These are phyloP conservation scores for Sarocladiaceae sp. DNA, from an alignment of 2,329 filamentous ascomycete genomes.

Conservation along the genomic window DNA sequence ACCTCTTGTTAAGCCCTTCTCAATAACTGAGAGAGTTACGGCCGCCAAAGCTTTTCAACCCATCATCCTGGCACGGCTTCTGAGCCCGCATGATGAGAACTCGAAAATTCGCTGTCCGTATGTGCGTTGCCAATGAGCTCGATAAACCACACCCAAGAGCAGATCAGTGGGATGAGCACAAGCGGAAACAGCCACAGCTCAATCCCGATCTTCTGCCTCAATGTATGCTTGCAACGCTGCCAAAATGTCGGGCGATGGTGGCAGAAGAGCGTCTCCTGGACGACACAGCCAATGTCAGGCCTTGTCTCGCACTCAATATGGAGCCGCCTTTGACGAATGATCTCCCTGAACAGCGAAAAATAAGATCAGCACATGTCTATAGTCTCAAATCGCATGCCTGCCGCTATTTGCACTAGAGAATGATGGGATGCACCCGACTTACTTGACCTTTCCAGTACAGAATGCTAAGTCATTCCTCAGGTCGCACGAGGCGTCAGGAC, in stretches of 20 bases:
- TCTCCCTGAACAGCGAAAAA: slow-evolving; percentile 47
- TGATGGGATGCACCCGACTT: slow-evolving; percentile 16
- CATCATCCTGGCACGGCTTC: no score
- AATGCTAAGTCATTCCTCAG: slow-evolving; percentile 56
- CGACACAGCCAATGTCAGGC: slow-evolving; percentile 51
- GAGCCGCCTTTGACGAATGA: slow-evolving; percentile 42
- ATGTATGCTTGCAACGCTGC: slow-evolving; percentile 35
- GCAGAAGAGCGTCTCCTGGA: slow-evolving; percentile 47
- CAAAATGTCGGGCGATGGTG: slow-evolving; percentile 41
- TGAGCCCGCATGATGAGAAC: no score
- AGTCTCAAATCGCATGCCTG: no score
- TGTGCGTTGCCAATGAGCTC: slow-evolving; percentile 13
- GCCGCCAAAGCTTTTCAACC: no score
- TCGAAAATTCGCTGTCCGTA: no score
- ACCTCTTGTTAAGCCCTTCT: no score
- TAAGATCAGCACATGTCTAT: neutral
- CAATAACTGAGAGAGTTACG: no score
- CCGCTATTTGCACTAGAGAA: neutral
- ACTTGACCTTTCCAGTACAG: slow-evolving; percentile 57
- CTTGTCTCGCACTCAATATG: slow-evolving; percentile 58
- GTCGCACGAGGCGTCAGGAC: slow-evolving; percentile 47
- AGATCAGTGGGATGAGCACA: slow-evolving; percentile 33
- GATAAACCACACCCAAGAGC: slow-evolving; percentile 32
- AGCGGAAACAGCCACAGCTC: slow-evolving; percentile 47
- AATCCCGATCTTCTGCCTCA: slow-evolving; percentile 38